Conservation (phyloP, 148 eudicot genomes). For the Rhododendron griersonianum region DNA sequence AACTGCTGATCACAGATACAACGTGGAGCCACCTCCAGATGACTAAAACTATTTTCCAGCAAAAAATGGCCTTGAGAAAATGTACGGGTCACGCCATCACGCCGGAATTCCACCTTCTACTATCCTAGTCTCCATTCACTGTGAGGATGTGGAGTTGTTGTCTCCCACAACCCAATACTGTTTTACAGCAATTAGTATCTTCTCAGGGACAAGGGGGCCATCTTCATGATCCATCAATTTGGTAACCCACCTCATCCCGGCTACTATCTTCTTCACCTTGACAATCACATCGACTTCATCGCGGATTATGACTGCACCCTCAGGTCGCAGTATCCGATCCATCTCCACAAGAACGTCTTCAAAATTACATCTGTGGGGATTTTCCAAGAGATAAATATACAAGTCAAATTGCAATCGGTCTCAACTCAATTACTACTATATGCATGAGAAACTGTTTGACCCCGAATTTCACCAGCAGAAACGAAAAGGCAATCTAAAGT, state of each 20-base stretch:
- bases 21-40: background rate
- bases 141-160: constrained; percentile 60
- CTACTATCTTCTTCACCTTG: constrained; percentile 64
- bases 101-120: background rate
- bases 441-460: background rate
- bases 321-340: constrained; percentile 91
- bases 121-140: constrained; percentile 24
- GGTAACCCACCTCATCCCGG: constrained; percentile 79
- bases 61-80: background rate
- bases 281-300: constrained; percentile 82
- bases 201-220: constrained; percentile 82
- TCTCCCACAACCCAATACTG: constrained; percentile 73
- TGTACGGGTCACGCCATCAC: background rate
- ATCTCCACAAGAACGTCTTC: constrained; percentile 92
- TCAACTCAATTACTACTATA: background rate
- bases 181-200: constrained; percentile 81
- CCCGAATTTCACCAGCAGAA: background rate
- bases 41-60: background rate
- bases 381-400: background rate
- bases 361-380: constrained; percentile 51
- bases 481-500: background rate
- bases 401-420: background rate
- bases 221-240: constrained; percentile 87
- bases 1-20: background rate
- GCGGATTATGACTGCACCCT: constrained; percentile 86